Evolutionary conservation across 169 alveolate genomes (phyloP), one percentile per base, ranked within the genome.

Genomic region (Besnoitia besnoiti): DNA sequence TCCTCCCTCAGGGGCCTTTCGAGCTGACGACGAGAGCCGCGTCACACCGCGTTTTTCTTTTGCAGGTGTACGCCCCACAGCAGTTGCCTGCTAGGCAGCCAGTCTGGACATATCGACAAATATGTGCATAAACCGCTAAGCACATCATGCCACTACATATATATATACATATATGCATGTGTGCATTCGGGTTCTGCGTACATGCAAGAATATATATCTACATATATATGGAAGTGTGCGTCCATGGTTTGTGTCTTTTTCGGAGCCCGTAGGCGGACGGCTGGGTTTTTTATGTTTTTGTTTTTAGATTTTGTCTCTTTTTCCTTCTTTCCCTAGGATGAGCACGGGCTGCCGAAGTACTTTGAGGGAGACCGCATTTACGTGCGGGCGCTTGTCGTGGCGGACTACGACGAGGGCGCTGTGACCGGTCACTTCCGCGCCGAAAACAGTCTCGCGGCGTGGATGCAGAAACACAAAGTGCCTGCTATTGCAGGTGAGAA

Each of bases 331-430:
- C 37, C 33, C 37, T 85, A 94, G 96, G 96, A 97, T 91, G 95
- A 92, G 40, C 95, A 94, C 44, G 98, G 98, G 0, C 91, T 95
- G 84, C 95, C 94, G 75, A 85, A 59, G 85, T 91, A 91, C 92
- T 96, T 96, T 88, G 98, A 97, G 88, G 96, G 98, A 84, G 90
- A 92, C 49, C 93, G 88, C 40, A 94, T 95, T 40, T 96, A 96
- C 89, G 93, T 95, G 35, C 93, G 89, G 55, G 99, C 97, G 8
- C 95, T 97, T 87, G 96, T 97, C 44, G 93, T 96, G 84, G 95
- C 98, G 62, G 98, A 97, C 92, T 97, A 96, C 91, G 94, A 97
- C 84, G 91, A 87, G 50, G 85, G 85, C 30, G 61, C 85, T 27
- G 75, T 73, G 39, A 82, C 94, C 7, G 94, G 97, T 5, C 97